Base-by-base conservation (phyloP, 768 basidiomycete species). In the Mrakia frigida region DNA sequence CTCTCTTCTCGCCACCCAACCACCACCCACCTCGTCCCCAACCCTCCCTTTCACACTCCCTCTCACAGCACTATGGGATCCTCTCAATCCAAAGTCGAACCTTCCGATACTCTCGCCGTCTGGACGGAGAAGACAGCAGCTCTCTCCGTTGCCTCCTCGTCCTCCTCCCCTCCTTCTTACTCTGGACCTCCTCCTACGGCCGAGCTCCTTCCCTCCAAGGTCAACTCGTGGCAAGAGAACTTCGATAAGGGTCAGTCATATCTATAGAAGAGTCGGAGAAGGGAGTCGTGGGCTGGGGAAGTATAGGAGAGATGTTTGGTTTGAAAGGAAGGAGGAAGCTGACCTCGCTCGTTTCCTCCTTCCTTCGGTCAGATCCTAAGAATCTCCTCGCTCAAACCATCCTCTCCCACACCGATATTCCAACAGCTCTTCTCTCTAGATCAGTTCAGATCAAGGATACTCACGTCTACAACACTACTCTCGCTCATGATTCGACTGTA, bases 361-460 rank as follows among this genome's bases (percentile, higher is more conserved):
- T 37, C 61, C 33, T 63, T 21, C 35, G 31, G 28, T 33, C n/a
- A 71, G 60, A 74, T 43, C 56, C 56, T 14, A 61, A 74, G 39
- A 56, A 53, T 18, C 16, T 63, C 23, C 73, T 74, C 39, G 23
- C 73, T 14, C 73, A 74, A 16, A 74, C 73, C 37, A 65, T 74
- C n/a, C 73, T 74, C 7, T 61, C 88, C 65, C 90, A 93, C 81
- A 85, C 88, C 68, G 87, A 92, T 82, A 87, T 93, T 78, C 86
- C 85, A 69, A 83, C 86, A 18, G 87, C 89, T 0, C 86, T 94
- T 53, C 85, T 86, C n/a, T 88, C 88, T 52, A 90, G 92, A 68
- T 81, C 86, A 10, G 87, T 91, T 1, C 82, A 82, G 77, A 86
- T 82, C 39, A 71, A 74, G 31, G 82, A 83, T 59, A 78, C 74